Conservation (phyloP, 306 rosid species). For the Pterocarpus santalinus region DNA sequence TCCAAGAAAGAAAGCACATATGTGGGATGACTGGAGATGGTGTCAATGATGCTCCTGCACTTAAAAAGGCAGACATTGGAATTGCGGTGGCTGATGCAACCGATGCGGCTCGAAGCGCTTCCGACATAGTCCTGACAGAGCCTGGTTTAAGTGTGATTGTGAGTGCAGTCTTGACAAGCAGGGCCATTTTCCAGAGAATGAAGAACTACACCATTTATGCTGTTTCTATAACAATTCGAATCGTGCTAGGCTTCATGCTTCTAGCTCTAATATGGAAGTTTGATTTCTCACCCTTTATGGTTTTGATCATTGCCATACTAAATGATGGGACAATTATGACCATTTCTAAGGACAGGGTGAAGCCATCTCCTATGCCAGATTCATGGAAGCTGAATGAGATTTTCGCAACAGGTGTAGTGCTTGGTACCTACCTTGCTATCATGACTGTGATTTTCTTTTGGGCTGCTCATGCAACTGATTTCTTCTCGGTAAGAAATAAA, state of each 20-base stretch:
- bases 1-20: conserved; percentile 75
- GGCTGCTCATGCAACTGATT: conserved; percentile 59
- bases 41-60: conserved; percentile 85
- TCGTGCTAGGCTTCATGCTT: conserved; percentile 75
- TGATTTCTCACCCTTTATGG: conserved; percentile 90
- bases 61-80: conserved; percentile 79
- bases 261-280: conserved; percentile 82
- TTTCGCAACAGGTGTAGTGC: conserved; percentile 74
- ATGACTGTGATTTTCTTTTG: conserved; percentile 86
- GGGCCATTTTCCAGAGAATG: conserved; percentile 88
- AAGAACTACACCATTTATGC: conserved; percentile 90
- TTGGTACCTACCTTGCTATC: conserved; percentile 75
- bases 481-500: conserved; percentile 61
- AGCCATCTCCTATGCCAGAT: conserved; percentile 82
- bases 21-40: conserved; percentile 93
- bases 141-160: conserved; percentile 83
- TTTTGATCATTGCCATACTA: conserved; percentile 76
- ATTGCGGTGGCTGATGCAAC: conserved; percentile 92
- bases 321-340: conserved; percentile 96
- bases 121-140: conserved; percentile 82
- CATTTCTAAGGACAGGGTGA: conserved; percentile 81
- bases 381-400: conserved; percentile 90
- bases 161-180: conserved; percentile 81
- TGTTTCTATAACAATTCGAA: conserved; percentile 80
- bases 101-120: conserved; percentile 80